These are phyloP conservation scores for Venturia oleaginea DNA, from an alignment of 2,329 filamentous ascomycete genomes.

Conservation along the genomic window DNA sequence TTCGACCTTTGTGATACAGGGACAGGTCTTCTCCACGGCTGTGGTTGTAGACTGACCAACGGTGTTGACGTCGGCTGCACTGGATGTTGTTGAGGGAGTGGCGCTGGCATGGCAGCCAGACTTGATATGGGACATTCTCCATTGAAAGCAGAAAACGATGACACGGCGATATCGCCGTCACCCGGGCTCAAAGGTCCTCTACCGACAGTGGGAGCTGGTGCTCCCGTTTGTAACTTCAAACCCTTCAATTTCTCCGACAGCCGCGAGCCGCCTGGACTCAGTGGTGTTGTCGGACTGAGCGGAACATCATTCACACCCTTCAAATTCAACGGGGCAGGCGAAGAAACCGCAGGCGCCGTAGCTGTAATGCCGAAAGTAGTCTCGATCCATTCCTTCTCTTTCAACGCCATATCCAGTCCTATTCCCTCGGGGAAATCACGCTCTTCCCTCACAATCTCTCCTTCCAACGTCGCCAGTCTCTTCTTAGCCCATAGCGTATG, in stretches of 20 bases:
- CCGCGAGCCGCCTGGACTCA: constrained; percentile 57
- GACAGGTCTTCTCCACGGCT: constrained; percentile 18
- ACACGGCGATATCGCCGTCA: constrained; percentile 25
- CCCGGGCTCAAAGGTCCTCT: constrained; percentile 17
- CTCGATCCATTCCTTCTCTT: constrained; percentile 80
- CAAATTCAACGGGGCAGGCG: constrained; percentile 16
- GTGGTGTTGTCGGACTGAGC: constrained; percentile 31
- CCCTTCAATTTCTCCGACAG: constrained; percentile 73
- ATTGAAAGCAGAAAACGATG: constrained; percentile 49
- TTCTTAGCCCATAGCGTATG: constrained; percentile 89
- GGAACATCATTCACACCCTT: neutral
- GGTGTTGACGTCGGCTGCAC: constrained; percentile 14
- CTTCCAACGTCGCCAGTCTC: constrained; percentile 62
- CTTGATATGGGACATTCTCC: constrained; percentile 25
- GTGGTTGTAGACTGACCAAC: constrained; percentile 9
- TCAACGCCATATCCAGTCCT: constrained; percentile 71
- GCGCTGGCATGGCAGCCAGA: constrained; percentile 35
- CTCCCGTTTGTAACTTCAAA: constrained; percentile 65
- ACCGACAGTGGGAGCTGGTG: constrained; percentile 37
- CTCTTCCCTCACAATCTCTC: constrained; percentile 68
- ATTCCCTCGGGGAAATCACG: constrained; percentile 70
- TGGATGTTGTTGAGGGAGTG: constrained; percentile 20
- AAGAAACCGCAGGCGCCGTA: constrained; percentile 32
- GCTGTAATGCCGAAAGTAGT: constrained; percentile 61
- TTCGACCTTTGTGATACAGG: constrained; percentile 21